Conservation (phyloP, 768 basidiomycete species). For the Auricularia sp. region DNA sequence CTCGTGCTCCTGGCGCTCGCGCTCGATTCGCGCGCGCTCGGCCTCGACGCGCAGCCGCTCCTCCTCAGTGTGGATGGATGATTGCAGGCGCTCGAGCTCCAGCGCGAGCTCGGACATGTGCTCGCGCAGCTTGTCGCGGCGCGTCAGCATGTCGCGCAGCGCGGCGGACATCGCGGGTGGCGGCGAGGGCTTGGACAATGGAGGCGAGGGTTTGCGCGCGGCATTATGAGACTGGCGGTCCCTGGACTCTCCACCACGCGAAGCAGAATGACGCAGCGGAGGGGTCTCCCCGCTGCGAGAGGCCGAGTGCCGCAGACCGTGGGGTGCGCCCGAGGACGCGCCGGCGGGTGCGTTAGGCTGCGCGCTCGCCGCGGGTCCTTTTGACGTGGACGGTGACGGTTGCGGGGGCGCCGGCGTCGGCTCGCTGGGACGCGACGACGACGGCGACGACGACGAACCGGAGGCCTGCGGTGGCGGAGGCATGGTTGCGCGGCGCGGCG, state of each 20-base stretch:
- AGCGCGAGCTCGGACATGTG: neutral
- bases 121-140: neutral
- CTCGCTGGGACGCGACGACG: neutral
- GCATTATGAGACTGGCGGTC: neutral
- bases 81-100: neutral
- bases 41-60: neutral
- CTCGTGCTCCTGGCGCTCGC: neutral
- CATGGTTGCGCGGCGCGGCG: neutral
- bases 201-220: neutral
- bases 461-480: neutral
- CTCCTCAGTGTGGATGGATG: neutral
- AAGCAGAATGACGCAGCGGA: no score
- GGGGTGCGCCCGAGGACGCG: neutral
- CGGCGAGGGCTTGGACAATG: neutral
- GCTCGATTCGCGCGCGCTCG: neutral
- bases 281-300: neutral
- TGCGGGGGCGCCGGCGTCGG: neutral
- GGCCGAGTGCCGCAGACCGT: neutral
- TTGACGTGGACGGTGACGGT: neutral
- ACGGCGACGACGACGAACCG: neutral
- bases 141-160: neutral
- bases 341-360: neutral
- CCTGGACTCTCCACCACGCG: no score
- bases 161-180: neutral
- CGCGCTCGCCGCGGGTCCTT: neutral